Conservation (phyloP, 257 asterid species). For the Parsonsia alboflavescens region DNA sequence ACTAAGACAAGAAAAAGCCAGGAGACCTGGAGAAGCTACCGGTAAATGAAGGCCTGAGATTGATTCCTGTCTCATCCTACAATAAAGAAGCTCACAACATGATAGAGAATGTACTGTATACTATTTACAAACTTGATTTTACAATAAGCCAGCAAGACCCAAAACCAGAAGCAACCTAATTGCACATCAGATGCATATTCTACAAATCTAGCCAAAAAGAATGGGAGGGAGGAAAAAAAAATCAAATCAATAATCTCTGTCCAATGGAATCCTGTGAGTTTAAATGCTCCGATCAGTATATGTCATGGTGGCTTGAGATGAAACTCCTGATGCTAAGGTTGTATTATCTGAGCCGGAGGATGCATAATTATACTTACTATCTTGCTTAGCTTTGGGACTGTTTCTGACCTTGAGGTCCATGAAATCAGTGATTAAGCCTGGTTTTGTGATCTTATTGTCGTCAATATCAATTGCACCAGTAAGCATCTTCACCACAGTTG, state of each 20-base stretch:
- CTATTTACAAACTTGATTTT: constrained; percentile 1
- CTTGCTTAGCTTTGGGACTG: constrained; percentile 36
- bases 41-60: neutral
- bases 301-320: constrained; percentile 54
- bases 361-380: constrained; percentile 26
- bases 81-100: neutral
- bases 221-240: neutral
- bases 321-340: constrained; percentile 34
- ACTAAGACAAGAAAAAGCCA: neutral
- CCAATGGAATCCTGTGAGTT: neutral
- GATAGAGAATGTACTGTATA: neutral
- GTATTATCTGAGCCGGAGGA: constrained; percentile 55
- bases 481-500: constrained; percentile 68
- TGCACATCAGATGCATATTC: neutral
- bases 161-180: neutral
- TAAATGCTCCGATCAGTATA: constrained; percentile 34
- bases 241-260: neutral
- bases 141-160: neutral
- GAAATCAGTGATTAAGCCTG: constrained; percentile 87
- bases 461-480: constrained; percentile 43
- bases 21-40: neutral
- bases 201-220: constrained; percentile 1
- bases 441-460: constrained; percentile 54
- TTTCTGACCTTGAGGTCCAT: constrained; percentile 72
- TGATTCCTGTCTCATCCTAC: neutral